Evolutionary conservation across 2,329 filamentous ascomycete genomes (phyloP), one percentile per base, ranked within the genome.

Genomic region (Plenodomus tracheiphilus): DNA sequence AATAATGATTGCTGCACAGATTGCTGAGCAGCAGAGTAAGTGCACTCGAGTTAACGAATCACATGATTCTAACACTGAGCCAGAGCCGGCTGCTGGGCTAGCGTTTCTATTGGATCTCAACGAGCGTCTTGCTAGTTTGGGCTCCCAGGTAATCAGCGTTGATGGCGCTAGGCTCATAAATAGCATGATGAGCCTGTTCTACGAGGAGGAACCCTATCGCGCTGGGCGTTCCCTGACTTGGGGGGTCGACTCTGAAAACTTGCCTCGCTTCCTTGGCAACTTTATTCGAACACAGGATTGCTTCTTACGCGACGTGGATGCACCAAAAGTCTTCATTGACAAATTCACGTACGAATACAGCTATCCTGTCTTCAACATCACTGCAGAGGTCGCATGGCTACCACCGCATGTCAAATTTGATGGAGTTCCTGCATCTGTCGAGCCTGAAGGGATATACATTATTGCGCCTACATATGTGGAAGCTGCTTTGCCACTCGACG

Each of bases 201-300:
- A 63, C 38, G 53, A 56, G 13, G 38, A 48, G 16, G 42, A 44
- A 22, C 39, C 43, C 7, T 41, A 25, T 6, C 34, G 45, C 10
- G 36, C 37, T 21, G 16, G 21, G 8, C 32, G 21, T 19, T 22
- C 37, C 13, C 52, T 58, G 18, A 36, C 19, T 20, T 72, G 69
- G 68, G 65, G 68, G 11, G 39, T 54, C 2, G 59, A 57, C 15
- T 55, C 56, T 7, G 48, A 55, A 2, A 52, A 70, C 28, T 46
- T 73, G 11, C 59, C 58, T 2, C 48, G 46, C 3, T 62, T 65
- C 17, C 41, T 70, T 1, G 63, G 62, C 51, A 68, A 70, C 37
- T 70, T 69, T 34, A 32, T 71, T n/a, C 58, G 58, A 1, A 62
- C 61, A 1, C 66, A 65, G 16, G 69, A 73, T 35, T 73, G 68